Evolutionary conservation across 257 asterid species (phyloP), one percentile per base, ranked within the genome.

Genomic region (Primulina tabacum): DNA sequence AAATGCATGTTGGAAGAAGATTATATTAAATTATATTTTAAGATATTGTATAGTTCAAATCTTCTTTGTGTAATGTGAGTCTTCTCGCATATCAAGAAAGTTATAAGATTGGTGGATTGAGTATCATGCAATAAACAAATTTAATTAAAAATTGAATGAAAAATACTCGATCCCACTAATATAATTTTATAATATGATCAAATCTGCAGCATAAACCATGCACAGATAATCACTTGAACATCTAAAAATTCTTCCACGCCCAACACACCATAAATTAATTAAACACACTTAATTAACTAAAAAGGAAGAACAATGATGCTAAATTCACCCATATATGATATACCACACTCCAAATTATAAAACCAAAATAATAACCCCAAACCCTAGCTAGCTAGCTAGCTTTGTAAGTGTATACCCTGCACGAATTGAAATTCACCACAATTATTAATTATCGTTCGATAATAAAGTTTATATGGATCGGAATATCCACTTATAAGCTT

Each of bases 331-430:
- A 76, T 75, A 57, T 72, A 50, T 65, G 83, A 79, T 79, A 84
- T 73, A 67, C 81, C 84, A 77, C 76, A 78, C 83, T 80, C 85
- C 76, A 76, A 74, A 70, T 5, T 33, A 52, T 69, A 56, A 1
- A 63, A 29, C 26, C 26, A 14, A 12, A 34, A 64, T 7, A 30
- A 43, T 40, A 71, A 74, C 62, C 60, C 43, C 74, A 80, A 75
- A 72, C 81, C 86, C 84, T 78, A 80, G 53, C 61, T 72, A 28
- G 26, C 26, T 24, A 24, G 26, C 26, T 28, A 71, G 16, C 8
- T 17, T 64, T 67, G 37, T 78, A 73, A 43, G 52, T 29, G 28
- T 1, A 50, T 16, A 50, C 3, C 1, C 21, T 57, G 67, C 57
- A 10, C 24, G 5, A 73, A 29, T 14, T 4, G n/a, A 61, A 73